phyloP scores from a whole-genome alignment of 345 rosid genomes.

The Hevea brasiliensis region DNA sequence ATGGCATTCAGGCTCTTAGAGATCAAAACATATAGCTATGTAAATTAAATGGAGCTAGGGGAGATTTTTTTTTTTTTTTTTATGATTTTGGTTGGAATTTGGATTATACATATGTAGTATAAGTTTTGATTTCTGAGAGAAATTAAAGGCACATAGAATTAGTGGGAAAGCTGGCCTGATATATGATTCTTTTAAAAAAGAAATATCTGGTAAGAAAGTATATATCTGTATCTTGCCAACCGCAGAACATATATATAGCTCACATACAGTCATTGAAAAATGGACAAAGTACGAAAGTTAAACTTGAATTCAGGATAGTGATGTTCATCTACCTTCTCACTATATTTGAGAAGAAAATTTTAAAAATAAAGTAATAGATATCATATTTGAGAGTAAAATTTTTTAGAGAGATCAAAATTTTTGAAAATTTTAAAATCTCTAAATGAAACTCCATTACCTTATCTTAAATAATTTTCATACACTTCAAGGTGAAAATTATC shows the following conservation, averaged over 20 bases:
- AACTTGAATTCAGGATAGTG: background rate
- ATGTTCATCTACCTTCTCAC: too few species aligned
- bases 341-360: too few species aligned
- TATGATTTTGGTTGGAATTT: background rate
- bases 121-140: too few species aligned
- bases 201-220: background rate
- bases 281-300: background rate
- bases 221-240: background rate
- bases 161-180: background rate
- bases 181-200: background rate
- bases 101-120: background rate
- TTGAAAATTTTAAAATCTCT: too few species aligned
- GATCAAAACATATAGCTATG: background rate
- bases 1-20: background rate
- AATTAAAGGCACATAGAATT: background rate
- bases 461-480: too few species aligned
- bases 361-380: too few species aligned
- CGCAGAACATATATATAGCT: constrained; percentile 8
- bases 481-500: too few species aligned
- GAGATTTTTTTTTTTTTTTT: too few species aligned
- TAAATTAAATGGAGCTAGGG: background rate
- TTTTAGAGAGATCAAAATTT: too few species aligned
- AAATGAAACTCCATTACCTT: too few species aligned
- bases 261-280: constrained; percentile 1
- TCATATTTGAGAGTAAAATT: too few species aligned